phyloP scores from a whole-genome alignment of 441 rosid genomes.

The Biscutella auriculata region DNA sequence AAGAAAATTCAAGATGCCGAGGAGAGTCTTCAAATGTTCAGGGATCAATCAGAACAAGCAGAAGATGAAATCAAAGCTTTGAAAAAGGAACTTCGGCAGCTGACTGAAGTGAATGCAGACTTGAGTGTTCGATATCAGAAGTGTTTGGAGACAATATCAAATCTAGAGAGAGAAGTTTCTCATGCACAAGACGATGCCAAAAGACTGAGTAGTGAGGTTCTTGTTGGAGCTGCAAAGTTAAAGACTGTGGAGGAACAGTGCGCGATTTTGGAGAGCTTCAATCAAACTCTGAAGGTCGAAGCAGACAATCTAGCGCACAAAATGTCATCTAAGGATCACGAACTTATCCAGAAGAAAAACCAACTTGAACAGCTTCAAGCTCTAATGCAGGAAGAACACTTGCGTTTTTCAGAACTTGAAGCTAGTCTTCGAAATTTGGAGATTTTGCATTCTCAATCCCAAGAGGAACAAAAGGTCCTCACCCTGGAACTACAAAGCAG shows the following conservation, averaged over 20 bases:
- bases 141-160: slow-evolving; percentile 50
- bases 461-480: slow-evolving; percentile 47
- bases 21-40: slow-evolving; percentile 39
- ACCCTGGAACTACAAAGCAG: slow-evolving; percentile 38
- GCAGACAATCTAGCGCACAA: slow-evolving; percentile 46
- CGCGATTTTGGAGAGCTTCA: slow-evolving; percentile 43
- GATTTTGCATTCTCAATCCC: slow-evolving; percentile 61
- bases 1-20: slow-evolving; percentile 43
- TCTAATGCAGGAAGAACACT: slow-evolving; percentile 47
- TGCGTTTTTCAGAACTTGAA: slow-evolving; percentile 47
- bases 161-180: slow-evolving; percentile 55
- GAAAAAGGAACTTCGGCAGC: slow-evolving; percentile 33
- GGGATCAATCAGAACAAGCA: slow-evolving; percentile 43
- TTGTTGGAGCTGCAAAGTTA: slow-evolving; percentile 44
- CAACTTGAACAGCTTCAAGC: slow-evolving; percentile 57
- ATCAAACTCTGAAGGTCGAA: slow-evolving; percentile 52
- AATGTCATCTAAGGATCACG: slow-evolving; percentile 61
- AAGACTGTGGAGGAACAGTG: slow-evolving; percentile 53
- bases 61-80: slow-evolving; percentile 45
- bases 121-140: slow-evolving; percentile 30
- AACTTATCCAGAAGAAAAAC: slow-evolving; percentile 51
- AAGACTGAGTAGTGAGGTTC: slow-evolving; percentile 51
- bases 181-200: slow-evolving; percentile 45
- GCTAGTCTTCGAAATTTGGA: slow-evolving; percentile 48
- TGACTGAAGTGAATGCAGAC: slow-evolving; percentile 44